Percentiles rank a stretch among this genome's conserved stretches.
phyloP scores from a whole-genome alignment of 108 stramenopile species.

The Nannochloropsis granulata region DNA sequence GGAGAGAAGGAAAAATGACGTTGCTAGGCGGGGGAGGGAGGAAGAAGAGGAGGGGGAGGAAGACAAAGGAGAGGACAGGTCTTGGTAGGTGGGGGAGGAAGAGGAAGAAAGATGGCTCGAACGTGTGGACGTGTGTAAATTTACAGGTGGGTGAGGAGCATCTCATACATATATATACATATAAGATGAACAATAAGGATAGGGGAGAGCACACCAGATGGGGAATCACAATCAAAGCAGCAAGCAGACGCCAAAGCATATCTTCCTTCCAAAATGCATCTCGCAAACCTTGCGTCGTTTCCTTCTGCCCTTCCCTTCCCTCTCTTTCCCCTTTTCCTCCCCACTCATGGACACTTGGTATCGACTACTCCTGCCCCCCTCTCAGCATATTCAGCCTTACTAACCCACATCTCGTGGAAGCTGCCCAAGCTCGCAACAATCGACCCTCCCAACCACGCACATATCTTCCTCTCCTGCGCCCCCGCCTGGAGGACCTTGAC shows the following conservation, averaged over 20 bases:
- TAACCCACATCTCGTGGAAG: constrained; percentile 50
- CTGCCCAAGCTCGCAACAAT: constrained; percentile 42
- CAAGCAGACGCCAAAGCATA: too few species aligned
- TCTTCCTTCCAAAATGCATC: too few species aligned
- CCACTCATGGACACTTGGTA: constrained; percentile 71
- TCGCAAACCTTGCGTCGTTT: too few species aligned
- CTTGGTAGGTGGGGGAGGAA: background rate
- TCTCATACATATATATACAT: too few species aligned
- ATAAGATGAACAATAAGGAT: too few species aligned
- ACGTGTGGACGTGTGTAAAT: too few species aligned
- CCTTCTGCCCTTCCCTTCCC: background rate
- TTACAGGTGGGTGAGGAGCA: too few species aligned
- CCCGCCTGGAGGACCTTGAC: constrained; percentile 28
- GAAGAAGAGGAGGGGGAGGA: background rate
- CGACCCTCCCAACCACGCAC: constrained; percentile 38
- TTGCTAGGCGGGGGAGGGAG: background rate
- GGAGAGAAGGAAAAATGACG: too few species aligned
- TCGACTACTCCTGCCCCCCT: constrained; percentile 52
- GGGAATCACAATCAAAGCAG: too few species aligned
- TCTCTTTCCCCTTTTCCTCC: background rate
- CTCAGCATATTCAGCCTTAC: constrained; percentile 48
- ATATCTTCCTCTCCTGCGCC: constrained; percentile 14
- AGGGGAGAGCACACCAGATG: too few species aligned
- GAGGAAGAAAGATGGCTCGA: background rate
- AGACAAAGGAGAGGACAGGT: background rate